phyloP scores from a whole-genome alignment of 345 rosid species.

The Eucalyptus tenuipes region DNA sequence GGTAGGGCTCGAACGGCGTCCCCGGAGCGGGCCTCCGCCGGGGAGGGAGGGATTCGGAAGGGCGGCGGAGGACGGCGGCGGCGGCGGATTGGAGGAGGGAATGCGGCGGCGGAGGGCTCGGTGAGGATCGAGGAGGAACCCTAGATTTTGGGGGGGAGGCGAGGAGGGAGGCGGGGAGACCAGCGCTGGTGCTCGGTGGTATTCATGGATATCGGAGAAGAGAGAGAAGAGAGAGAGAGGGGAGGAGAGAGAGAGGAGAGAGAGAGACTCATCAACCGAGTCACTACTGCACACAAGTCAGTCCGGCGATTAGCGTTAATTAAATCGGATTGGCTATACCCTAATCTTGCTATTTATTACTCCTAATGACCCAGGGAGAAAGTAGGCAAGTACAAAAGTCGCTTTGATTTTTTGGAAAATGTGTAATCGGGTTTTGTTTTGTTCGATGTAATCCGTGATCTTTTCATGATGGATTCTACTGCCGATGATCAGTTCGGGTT shows the following conservation, averaged over 20 bases:
- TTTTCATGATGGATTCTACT: not conserved
- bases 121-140: constrained; percentile 6
- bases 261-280: not conserved
- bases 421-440: not conserved
- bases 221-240: not conserved
- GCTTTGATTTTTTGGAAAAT: not conserved
- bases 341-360: not conserved
- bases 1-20: not conserved
- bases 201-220: not conserved
- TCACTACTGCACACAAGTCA: not conserved
- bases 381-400: not conserved
- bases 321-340: not conserved
- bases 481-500: not conserved
- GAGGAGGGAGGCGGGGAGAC: not conserved
- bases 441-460: not conserved
- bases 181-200: not conserved
- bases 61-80: not conserved
- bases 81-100: not conserved
- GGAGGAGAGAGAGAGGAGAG: not conserved
- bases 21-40: not conserved
- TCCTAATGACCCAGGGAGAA: not conserved
- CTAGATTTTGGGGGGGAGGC: constrained; percentile 7
- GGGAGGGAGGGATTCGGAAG: not conserved
- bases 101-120: not conserved
- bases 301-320: not conserved